Percentiles rank a stretch among this genome's conserved stretches.
Conservation (phyloP, 2,329 filamentous ascomycete species). For the Aspergillus sp. region DNA sequence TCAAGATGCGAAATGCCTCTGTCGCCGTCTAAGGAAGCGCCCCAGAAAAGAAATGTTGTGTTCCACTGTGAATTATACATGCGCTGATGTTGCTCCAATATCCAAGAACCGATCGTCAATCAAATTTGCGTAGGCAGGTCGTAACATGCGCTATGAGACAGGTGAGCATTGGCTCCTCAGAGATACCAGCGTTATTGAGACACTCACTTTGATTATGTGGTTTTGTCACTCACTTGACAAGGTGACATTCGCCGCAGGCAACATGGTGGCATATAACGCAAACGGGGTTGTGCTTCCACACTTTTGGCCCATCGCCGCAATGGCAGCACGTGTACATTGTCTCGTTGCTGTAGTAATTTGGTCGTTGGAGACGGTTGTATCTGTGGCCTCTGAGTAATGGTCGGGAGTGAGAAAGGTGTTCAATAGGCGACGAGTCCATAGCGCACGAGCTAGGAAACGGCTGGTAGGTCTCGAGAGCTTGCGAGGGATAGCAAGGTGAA, state of each 20-base stretch:
- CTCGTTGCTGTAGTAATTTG: slow-evolving; percentile 17
- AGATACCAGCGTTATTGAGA: background rate
- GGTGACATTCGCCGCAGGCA: slow-evolving; percentile 29
- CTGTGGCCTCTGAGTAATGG: background rate
- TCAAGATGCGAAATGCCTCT: background rate
- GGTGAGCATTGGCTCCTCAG: background rate
- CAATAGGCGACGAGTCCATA: background rate
- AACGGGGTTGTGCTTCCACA: slow-evolving; percentile 32
- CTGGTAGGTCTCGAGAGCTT: background rate
- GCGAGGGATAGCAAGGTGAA: background rate
- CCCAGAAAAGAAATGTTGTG: background rate
- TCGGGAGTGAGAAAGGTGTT: background rate
- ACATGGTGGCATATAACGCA: slow-evolving; percentile 36
- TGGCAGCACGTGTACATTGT: slow-evolving; percentile 39
- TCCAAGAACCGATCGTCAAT: background rate
- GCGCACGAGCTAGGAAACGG: background rate
- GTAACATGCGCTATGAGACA: background rate
- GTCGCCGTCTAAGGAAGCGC: background rate
- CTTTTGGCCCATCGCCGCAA: slow-evolving; percentile 41
- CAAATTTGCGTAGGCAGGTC: background rate
- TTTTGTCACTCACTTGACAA: slow-evolving; percentile 26
- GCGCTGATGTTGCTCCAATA: background rate
- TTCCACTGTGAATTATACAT: background rate
- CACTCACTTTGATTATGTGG: background rate
- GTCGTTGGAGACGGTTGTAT: background rate